These are phyloP conservation scores for Populus alba DNA, from an alignment of 345 rosid species.

Conservation along the genomic window DNA sequence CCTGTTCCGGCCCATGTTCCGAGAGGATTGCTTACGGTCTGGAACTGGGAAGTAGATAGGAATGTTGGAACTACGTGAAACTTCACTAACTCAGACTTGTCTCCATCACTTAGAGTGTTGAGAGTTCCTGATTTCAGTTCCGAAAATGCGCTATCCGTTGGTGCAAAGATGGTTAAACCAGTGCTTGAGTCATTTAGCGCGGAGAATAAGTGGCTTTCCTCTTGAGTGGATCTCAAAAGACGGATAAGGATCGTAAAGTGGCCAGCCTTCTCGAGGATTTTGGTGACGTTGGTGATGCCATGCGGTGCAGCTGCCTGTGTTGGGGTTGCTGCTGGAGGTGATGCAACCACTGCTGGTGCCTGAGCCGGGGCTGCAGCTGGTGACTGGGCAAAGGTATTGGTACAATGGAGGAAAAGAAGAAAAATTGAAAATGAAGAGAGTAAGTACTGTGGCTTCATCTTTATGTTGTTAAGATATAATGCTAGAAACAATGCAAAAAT, in stretches of 20 bases:
- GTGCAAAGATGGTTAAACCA: background rate
- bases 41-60: background rate
- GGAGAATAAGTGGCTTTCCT: background rate
- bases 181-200: background rate
- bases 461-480: background rate
- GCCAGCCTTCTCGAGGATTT: background rate
- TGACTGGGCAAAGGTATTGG: background rate
- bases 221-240: background rate
- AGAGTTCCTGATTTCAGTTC: background rate
- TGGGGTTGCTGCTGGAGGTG: background rate
- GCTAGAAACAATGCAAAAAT: background rate
- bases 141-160: background rate
- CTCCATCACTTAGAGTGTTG: background rate
- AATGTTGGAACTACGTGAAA: background rate
- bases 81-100: background rate
- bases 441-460: background rate
- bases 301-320: background rate
- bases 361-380: background rate
- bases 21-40: background rate
- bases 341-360: background rate
- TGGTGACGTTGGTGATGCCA: background rate
- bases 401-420: background rate
- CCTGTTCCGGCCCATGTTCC: background rate
- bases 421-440: background rate
- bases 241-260: background rate